Base-by-base conservation (phyloP, 73 alveolate genomes). In the Symbiodinium natans region DNA sequence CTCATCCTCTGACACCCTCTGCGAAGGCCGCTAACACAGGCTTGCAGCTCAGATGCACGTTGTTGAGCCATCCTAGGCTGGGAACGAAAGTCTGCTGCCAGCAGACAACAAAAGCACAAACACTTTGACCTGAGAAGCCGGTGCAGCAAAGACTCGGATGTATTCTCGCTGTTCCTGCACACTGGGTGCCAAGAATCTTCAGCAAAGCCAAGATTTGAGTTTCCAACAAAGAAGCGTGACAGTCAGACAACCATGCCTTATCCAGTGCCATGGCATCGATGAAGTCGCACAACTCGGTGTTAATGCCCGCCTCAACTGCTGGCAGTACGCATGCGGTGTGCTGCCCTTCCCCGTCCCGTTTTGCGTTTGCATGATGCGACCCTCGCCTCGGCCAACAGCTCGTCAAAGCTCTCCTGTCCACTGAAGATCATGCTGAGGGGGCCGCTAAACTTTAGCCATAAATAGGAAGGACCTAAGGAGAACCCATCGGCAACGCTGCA, bases 321-420 rank as follows among this genome's bases (percentile, higher is more conserved):
- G 82, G 19, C 39, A 19, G 29, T 23, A 6, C 86, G 42, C 54
- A 8, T 42, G 31, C 10, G 33, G 86, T 6, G 31, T 75, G 31
- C 1, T 75, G 13, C 46, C 10, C 9, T n/a, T 33, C 5, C 85
- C 43, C 7, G 39, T 23, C 40, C 42, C 8, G 9, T 46, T 46
- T 21, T 13, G 59, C 9, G 9, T 46, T n/a, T n/a, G n/a, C n/a
- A n/a, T n/a, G n/a, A n/a, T n/a, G n/a, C n/a, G n/a, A n/a, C n/a
- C n/a, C n/a, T n/a, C n/a, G 74, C 95, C 95, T 88, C 95, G 39
- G 95, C 85, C 54, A 88, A 73, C 9, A 88, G 86, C 74, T 88
- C 95, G 46, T 88, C 95, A 11, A 88, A 88, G 95, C 95, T 88
- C 46, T 88, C 84, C 84, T 74, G 43, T 6, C 84, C 10, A n/a